A percentile compares a stretch with the other conserved stretches of the same genome.
Evolutionary conservation across 768 basidiomycete genomes (phyloP).

Genomic region (Filobasidium wieringae): DNA sequence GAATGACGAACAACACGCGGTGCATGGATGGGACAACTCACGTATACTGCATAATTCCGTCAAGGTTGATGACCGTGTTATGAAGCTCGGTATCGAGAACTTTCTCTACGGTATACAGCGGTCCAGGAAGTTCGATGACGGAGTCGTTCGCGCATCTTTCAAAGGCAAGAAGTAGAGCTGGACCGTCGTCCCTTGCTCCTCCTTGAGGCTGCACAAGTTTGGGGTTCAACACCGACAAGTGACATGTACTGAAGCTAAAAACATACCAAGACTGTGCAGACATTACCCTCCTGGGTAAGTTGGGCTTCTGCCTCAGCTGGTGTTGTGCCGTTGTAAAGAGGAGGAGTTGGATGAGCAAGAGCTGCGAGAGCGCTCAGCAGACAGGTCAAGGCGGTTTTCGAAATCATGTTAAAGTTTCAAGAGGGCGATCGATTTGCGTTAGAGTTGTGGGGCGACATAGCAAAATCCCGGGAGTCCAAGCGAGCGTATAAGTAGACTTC

Average conservation of each 20-base stretch:
- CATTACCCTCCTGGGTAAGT: not conserved
- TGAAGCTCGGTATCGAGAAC: conserved; percentile 5
- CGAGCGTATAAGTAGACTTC: too few relatives aligned
- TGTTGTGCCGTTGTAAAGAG: conserved; percentile 6
- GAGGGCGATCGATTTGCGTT: too few relatives aligned
- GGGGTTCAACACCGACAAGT: not conserved
- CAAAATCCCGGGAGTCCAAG: too few relatives aligned
- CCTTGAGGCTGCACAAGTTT: conserved; percentile 4
- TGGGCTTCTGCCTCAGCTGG: conserved; percentile 1
- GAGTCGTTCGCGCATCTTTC: conserved; percentile 6
- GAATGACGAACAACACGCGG: not conserved
- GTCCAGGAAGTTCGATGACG: conserved; percentile 9
- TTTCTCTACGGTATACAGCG: conserved; percentile 10
- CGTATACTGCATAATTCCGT: conserved; percentile 9
- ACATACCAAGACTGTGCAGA: conserved; percentile 5
- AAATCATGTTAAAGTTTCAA: too few relatives aligned
- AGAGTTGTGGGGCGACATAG: too few relatives aligned
- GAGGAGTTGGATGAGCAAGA: conserved; percentile 1
- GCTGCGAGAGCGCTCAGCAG: not conserved
- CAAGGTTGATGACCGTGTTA: conserved; percentile 10
- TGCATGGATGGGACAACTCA: not conserved
- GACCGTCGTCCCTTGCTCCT: conserved; percentile 10
- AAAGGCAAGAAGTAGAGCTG: conserved; percentile 6
- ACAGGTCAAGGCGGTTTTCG: too few relatives aligned
- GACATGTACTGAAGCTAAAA: not conserved